Evolutionary conservation across 441 rosid species (phyloP).

Genomic region (Geranium incanum): DNA sequence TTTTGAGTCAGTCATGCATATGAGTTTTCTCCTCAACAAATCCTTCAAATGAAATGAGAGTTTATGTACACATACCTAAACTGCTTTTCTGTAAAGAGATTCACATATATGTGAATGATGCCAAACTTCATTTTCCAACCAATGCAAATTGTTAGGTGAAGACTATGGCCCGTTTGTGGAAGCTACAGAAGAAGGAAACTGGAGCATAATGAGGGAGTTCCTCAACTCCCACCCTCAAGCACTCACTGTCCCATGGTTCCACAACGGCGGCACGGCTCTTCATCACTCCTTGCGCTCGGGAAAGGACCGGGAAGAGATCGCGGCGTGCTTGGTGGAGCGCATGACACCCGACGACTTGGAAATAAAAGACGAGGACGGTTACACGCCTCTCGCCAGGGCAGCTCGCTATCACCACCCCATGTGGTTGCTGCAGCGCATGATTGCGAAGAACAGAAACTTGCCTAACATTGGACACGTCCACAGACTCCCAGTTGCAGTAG

Average conservation of each 20-base stretch:
- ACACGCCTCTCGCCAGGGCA: background rate
- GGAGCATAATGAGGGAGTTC: background rate
- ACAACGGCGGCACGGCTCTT: background rate
- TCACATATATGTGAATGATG: no score
- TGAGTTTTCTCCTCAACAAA: no score
- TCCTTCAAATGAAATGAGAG: no score
- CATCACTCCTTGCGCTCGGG: background rate
- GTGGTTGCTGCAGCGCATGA: background rate
- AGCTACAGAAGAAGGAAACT: background rate
- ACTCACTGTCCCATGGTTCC: background rate
- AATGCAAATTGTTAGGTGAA: background rate
- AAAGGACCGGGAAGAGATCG: background rate
- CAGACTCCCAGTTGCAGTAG: background rate
- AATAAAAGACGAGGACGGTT: background rate
- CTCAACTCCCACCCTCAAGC: background rate
- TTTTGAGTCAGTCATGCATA: no score
- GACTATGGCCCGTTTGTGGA: background rate
- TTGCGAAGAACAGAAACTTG: background rate
- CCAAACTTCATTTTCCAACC: background rate
- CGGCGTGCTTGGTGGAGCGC: background rate
- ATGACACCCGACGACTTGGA: background rate
- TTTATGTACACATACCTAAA: no score
- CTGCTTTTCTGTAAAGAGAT: no score
- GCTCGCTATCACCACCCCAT: background rate
- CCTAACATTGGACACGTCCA: background rate